Conservation (phyloP, 371 early-diverging fungal species). For the Circinella umbellata region DNA sequence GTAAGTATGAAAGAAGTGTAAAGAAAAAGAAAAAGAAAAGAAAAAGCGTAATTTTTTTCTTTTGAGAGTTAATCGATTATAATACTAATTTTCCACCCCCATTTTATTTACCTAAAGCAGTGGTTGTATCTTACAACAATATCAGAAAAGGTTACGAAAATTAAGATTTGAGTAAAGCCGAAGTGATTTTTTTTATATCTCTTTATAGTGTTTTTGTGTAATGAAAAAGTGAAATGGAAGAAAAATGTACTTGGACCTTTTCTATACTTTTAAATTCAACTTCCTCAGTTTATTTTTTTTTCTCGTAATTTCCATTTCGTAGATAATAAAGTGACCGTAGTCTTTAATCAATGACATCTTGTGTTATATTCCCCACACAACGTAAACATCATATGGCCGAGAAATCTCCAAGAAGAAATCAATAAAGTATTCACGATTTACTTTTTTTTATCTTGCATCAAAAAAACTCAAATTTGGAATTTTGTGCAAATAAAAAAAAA, state of each 20-base stretch:
- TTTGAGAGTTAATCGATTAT: neutral
- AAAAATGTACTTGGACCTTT: too few relatives aligned
- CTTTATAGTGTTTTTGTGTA: neutral
- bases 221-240: neutral
- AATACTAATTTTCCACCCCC: constrained; percentile 8
- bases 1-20: neutral
- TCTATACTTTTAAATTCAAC: too few relatives aligned
- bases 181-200: neutral
- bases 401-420: too few relatives aligned
- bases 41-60: neutral
- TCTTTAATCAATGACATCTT: too few relatives aligned
- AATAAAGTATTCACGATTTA: neutral
- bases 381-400: too few relatives aligned
- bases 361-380: too few relatives aligned
- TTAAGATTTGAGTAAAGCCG: constrained; percentile 13
- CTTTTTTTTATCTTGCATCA: constrained; percentile 7
- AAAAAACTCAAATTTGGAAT: neutral
- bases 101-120: constrained; percentile 5
- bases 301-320: too few relatives aligned
- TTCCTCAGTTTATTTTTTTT: too few relatives aligned
- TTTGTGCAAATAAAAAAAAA: too few relatives aligned
- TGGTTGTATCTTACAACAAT: neutral
- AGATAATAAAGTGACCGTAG: too few relatives aligned
- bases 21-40: neutral
- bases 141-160: neutral